Evolutionary conservation across 2,329 filamentous ascomycete species (phyloP).

Genomic region (Sclerotinia subarctica): DNA sequence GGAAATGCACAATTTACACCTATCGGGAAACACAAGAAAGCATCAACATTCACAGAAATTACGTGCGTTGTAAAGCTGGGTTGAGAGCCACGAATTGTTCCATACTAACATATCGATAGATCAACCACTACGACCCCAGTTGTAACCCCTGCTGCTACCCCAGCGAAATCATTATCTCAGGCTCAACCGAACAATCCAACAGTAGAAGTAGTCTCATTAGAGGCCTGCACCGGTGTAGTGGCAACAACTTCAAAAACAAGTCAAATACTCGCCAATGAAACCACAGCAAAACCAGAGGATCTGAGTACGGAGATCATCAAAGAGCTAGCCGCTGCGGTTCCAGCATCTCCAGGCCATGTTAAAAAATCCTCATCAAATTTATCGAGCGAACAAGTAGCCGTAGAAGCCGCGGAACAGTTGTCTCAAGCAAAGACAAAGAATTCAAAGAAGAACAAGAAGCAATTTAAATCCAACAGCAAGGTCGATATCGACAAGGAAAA

Average conservation of each 20-base stretch:
- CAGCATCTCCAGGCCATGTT: not conserved
- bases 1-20: not conserved
- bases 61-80: slow-evolving; percentile 15
- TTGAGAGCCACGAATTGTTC: not conserved
- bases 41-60: slow-evolving; percentile 16
- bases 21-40: slow-evolving; percentile 19
- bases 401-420: not conserved
- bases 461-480: slow-evolving; percentile 8
- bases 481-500: not conserved
- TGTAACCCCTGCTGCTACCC: slow-evolving; percentile 6
- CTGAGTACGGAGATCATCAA: not conserved
- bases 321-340: not conserved
- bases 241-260: not conserved
- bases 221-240: no score
- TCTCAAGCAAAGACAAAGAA: slow-evolving; percentile 9
- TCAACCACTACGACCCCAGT: slow-evolving; percentile 7
- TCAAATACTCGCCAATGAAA: not conserved
- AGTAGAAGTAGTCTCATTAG: not conserved
- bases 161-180: not conserved
- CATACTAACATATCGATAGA: slow-evolving; percentile 15
- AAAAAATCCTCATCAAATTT: not conserved
- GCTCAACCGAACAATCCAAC: not conserved
- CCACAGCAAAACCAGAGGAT: not conserved
- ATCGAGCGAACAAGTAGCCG: not conserved
- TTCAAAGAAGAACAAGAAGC: slow-evolving; percentile 19